Base-by-base conservation (phyloP, 768 basidiomycete genomes). In the Erythrobasidium yunnanense region DNA sequence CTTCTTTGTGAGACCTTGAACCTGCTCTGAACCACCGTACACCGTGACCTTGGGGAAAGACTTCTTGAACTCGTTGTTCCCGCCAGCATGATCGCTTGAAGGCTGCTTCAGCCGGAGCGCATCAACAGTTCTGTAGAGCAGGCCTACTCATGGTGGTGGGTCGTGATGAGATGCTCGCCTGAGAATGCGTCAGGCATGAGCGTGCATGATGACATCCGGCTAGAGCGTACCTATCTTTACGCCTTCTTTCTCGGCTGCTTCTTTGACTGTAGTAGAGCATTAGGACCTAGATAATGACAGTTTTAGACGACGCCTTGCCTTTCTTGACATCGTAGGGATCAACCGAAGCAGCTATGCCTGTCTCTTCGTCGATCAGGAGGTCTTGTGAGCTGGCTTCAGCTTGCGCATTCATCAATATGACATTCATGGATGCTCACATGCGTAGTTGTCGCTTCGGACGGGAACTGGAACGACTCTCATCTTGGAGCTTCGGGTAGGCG, bases 391-490 rank as follows among this genome's bases (percentile, higher is more conserved):
- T 22, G 18, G 57, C 46, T 55, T 54, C 42, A 52, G 55, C 33
- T 4, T 4, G 7, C 4, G 6, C 4, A 63, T 4, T 32, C 30
- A 22, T n/a, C n/a, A 65, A 13, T 13, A 6, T 17, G 56, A 32
- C 35, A 51, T 35, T 29, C 25, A n/a, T 30, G 13, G 30, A 46
- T 18, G 25, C 66, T 55, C 22, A 69, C 38, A 52, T 4, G 45
- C 50, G 20, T 56, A 56, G 75, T 91, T 91, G 76, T 90, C 88
- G 30, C 82, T 76, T 68, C 85, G 81, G 62, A 88, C 86, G 34
- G 85, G 88, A 2, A 91, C 83, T 1, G 88, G 83, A 15, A 90
- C 77, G 73, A 91, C 78, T 70, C 81, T 82, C 89, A 91, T 90
- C 42, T 63, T 75, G 66, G 52, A 30, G 11, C 60, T 63, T 29